A percentile compares a stretch with the other conserved stretches of the same genome.
These are phyloP conservation scores for Capniomyces stellatus DNA, from an alignment of 371 early-diverging fungal genomes.

Conservation along the genomic window DNA sequence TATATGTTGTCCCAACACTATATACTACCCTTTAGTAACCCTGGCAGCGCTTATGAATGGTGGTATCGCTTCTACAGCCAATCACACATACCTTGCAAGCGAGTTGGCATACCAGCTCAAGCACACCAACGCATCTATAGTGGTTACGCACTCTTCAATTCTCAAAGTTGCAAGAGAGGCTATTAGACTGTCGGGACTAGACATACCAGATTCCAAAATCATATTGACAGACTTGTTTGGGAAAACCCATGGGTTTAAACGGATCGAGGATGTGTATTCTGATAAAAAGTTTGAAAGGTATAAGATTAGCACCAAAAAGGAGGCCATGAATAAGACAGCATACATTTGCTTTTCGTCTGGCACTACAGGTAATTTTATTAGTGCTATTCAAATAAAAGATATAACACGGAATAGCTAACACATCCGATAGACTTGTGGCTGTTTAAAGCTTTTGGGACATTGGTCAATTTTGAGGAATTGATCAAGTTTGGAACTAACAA, in stretches of 20 bases:
- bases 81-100: slow-evolving; percentile 47
- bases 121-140: slow-evolving; percentile 11
- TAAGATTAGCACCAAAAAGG: background rate
- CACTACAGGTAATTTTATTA: slow-evolving; percentile 62
- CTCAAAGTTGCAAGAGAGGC: slow-evolving; percentile 14
- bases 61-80: slow-evolving; percentile 43
- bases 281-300: too few relatives aligned
- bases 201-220: background rate
- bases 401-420: too few relatives aligned
- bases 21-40: slow-evolving; percentile 31
- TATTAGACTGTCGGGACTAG: background rate
- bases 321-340: slow-evolving; percentile 23
- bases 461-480: too few relatives aligned
- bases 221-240: background rate
- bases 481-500: too few relatives aligned
- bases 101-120: slow-evolving; percentile 38
- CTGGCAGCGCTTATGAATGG: slow-evolving; percentile 34
- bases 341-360: slow-evolving; percentile 79
- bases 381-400: too few relatives aligned
- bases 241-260: background rate
- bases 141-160: slow-evolving; percentile 9
- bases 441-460: too few relatives aligned
- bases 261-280: background rate
- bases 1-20: slow-evolving; percentile 50
- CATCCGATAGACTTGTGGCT: too few relatives aligned